Base-by-base conservation (phyloP, 2,329 filamentous ascomycete genomes). In the Aspergillus pseudonomiae region DNA sequence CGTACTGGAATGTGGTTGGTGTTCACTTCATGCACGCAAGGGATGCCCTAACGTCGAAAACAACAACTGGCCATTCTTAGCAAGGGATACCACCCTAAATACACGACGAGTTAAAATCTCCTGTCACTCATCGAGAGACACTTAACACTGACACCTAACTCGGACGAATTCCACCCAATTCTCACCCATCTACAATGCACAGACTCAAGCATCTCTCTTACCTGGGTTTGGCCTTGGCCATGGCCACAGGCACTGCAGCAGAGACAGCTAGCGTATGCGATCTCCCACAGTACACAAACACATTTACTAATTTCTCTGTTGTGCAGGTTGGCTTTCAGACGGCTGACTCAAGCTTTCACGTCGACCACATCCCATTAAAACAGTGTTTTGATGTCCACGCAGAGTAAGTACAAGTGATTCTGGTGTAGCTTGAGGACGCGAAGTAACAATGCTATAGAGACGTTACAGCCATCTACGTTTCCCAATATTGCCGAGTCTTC, bases 311-410 rank as follows among this genome's bases (percentile, higher is more conserved):
- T 10, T 2, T 21, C 6, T 14, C 14, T 9, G 24, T 11, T 9
- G 9, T 6, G 26, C 21, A 68, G 67, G 50, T 68, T 32, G 65
- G 65, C n/a, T 48, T 68, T 1, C 62, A 68, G 26, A 68, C 65
- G 3, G 50, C 30, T 2, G 60, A 67, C 3, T 45, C 30, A 1
- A 67, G 63, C 41, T 59, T 46, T 41, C 19, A 19, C 28, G 46
- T 58, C 3, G 34, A 67, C 2, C 53, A 24, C 2, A 63, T 64
- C 2, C 61, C 63, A 1, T 4, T 68, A 24, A 57, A 57, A 10
- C 56, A 63, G 2, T 68, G 67, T 16, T 34, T 57, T 14, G 32
- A 56, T 10, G 50, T 68, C 6, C 50, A 64, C 32, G 56, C 59
- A 21, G 57, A 66, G 65, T 68, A 59, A 9, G 66, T 59, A 7